A percentile compares a stretch with the other conserved stretches of the same genome.
Conservation (phyloP, 768 basidiomycete species). For the Collybia nuda region DNA sequence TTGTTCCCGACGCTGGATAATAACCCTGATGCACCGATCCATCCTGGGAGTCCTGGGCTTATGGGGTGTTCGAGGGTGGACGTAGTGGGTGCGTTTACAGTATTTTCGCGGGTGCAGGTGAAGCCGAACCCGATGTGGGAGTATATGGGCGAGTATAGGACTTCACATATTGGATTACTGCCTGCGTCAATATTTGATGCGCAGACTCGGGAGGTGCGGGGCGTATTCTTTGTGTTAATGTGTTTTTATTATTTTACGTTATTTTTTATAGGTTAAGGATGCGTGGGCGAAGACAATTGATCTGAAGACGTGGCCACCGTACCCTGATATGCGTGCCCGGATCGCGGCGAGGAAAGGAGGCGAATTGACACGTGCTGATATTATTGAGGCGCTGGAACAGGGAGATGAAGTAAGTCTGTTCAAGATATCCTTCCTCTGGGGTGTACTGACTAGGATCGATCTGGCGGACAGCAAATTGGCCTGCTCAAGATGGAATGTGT, state of each 20-base stretch:
- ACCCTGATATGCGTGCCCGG: constrained; percentile 22
- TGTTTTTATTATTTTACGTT: neutral
- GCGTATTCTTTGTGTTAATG: too few species aligned
- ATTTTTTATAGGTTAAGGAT: constrained; percentile 11
- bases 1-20: constrained; percentile 19
- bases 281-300: constrained; percentile 16
- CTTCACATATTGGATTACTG: constrained; percentile 16
- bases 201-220: constrained; percentile 10
- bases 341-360: constrained; percentile 4
- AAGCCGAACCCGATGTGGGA: constrained; percentile 13
- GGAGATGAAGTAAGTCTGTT: constrained; percentile 8
- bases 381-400: constrained; percentile 5
- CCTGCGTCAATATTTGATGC: constrained; percentile 14
- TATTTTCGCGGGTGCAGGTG: constrained; percentile 12
- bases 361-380: neutral
- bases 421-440: neutral
- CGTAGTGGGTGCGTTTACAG: constrained; percentile 16
- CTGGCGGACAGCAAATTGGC: too few species aligned
- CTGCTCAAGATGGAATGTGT: too few species aligned
- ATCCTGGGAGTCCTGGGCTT: constrained; percentile 22
- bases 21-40: constrained; percentile 19
- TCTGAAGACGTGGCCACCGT: constrained; percentile 11
- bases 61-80: constrained; percentile 20
- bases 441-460: too few species aligned
- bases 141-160: constrained; percentile 25